phyloP scores from a whole-genome alignment of 2,329 filamentous ascomycete species.

The Cercospora nicotianae region DNA sequence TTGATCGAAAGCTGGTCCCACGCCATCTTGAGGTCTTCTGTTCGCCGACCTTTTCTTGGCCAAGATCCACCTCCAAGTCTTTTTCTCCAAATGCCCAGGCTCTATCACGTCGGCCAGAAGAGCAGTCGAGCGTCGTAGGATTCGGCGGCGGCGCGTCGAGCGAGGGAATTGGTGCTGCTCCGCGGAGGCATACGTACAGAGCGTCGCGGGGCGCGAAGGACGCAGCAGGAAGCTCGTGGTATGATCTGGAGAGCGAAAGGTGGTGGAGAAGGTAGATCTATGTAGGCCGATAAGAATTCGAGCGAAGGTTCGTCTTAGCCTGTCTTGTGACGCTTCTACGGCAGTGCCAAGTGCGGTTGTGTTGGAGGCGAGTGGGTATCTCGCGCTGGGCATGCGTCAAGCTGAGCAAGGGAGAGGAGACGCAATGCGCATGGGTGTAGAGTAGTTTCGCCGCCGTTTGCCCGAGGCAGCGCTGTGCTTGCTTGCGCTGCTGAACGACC shows the following conservation, averaged over 20 bases:
- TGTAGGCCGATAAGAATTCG: slow-evolving; percentile 9
- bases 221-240: slow-evolving; percentile 35
- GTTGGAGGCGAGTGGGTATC: slow-evolving; percentile 16
- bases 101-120: slow-evolving; percentile 13
- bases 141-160: slow-evolving; percentile 20
- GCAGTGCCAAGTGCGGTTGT: slow-evolving; percentile 15
- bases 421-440: neutral
- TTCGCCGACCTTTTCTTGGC: neutral
- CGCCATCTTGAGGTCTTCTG: slow-evolving; percentile 57
- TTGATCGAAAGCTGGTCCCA: slow-evolving; percentile 84
- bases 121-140: slow-evolving; percentile 22
- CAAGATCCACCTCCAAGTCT: neutral
- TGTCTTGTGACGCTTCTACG: slow-evolving; percentile 9
- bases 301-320: slow-evolving; percentile 20
- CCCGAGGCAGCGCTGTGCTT: neutral
- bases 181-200: slow-evolving; percentile 27
- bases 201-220: slow-evolving; percentile 37
- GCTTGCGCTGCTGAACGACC: neutral
- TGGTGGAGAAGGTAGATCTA: neutral
- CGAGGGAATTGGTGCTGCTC: slow-evolving; percentile 10
- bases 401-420: neutral
- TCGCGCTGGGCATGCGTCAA: slow-evolving; percentile 15
- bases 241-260: neutral
- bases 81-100: neutral
- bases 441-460: neutral